Evolutionary conservation across 2,329 filamentous ascomycete species (phyloP), one percentile per base, ranked within the genome.

Genomic region (Aspergillus pseudotamarii): DNA sequence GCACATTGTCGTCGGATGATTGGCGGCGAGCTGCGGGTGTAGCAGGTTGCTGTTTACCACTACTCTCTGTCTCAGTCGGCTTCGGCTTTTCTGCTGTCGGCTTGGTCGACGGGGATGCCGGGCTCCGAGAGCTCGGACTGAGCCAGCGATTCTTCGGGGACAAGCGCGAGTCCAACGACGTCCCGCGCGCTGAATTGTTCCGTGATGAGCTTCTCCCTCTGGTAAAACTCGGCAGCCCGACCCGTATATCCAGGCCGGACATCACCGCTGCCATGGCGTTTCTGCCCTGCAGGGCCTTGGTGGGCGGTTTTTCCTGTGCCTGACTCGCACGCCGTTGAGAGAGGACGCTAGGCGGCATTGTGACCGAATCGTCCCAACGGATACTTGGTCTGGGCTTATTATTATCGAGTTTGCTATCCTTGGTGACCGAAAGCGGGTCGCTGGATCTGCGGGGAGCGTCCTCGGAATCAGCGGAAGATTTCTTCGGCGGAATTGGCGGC

Each of bases 61-160:
- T 89, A 66, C 83, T 89, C 63, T 85, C 87, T 76, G 91, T 86
- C 72, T 93, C 89, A 58, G 93, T 80, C 1, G 86, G 75, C 54
- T 85, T 84, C 12, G 87, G 88, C 59, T 88, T 87, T 48, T 87
- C 85, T 4, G 91, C 82, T 51, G 87, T 81, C 16, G 85, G 79
- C 51, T 79, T 82, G 74, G 73, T 73, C 36, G 74, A 66, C 66
- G 74, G 67, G 66, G 67, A 71, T 32, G 48, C 21, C 11, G 70
- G 80, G 74, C 66, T 80, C 77, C 78, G 79, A 3, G 85, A 85
- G 66, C 81, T 85, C n/a, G 81, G 74, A 51, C 84, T 83, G 53
- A 85, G 78, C 64, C 64, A 81, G 75, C 72, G 82, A 80, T 69
- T 81, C 77, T 38, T 67, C 8, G 79, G 76, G 6, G 78, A 60